Percentiles rank a stretch among this genome's conserved stretches.
Conservation (phyloP, 768 basidiomycete genomes). For the Guyanaporus albipodus region DNA sequence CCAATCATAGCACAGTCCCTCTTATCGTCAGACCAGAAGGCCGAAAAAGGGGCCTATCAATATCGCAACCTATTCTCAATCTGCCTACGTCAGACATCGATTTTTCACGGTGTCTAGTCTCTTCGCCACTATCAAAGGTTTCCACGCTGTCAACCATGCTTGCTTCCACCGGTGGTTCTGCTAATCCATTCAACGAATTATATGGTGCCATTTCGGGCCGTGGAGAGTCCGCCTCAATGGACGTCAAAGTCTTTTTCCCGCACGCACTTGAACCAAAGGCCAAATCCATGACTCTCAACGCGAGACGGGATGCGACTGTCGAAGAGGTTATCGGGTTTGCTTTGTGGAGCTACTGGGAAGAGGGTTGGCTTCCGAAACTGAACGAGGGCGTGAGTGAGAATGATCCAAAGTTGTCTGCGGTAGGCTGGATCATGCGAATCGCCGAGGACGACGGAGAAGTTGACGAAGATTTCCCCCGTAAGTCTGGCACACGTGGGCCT, state of each 20-base stretch:
- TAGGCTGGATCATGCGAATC: slow-evolving; percentile 91
- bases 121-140: slow-evolving; percentile 38
- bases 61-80: slow-evolving; percentile 23
- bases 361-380: slow-evolving; percentile 72
- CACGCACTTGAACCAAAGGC: slow-evolving; percentile 59
- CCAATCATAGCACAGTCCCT: slow-evolving; percentile 17
- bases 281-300: slow-evolving; percentile 65
- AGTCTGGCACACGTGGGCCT: slow-evolving; percentile 27
- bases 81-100: slow-evolving; percentile 27
- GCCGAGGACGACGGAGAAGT: slow-evolving; percentile 98
- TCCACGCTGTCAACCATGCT: slow-evolving; percentile 77
- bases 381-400: slow-evolving; percentile 62
- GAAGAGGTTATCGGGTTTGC: slow-evolving; percentile 96
- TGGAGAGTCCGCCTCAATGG: slow-evolving; percentile 56
- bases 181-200: slow-evolving; percentile 85
- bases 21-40: slow-evolving; percentile 21
- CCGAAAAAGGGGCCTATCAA: slow-evolving; percentile 29
- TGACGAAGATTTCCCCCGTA: slow-evolving; percentile 97
- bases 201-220: slow-evolving; percentile 86
- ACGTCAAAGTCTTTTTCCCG: slow-evolving; percentile 82
- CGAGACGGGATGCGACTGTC: slow-evolving; percentile 83
- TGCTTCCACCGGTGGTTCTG: slow-evolving; percentile 53
- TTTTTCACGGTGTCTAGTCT: slow-evolving; percentile 53
- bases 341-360: slow-evolving; percentile 91
- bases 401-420: slow-evolving; percentile 67